Evolutionary conservation across 176 grass and related monocot species (phyloP).

Genomic region (Musa acuminata): DNA sequence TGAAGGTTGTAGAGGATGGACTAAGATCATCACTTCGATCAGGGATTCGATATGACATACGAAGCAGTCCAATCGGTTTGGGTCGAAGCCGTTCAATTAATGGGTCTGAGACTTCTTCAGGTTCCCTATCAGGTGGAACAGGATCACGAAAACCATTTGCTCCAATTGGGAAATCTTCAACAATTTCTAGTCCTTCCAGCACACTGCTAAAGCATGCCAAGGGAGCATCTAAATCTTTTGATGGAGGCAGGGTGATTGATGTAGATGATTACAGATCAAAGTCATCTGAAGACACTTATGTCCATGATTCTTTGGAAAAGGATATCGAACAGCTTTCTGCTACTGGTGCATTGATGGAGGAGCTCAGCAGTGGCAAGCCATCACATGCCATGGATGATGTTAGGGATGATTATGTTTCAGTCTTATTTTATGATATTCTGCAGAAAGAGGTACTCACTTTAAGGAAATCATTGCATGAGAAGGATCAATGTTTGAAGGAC

Average conservation of each 20-base stretch:
- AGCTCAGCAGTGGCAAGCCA: neutral
- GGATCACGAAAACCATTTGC: slow-evolving; percentile 8
- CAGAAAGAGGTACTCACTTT: slow-evolving; percentile 18
- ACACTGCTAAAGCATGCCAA: slow-evolving; percentile 7
- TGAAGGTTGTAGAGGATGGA: slow-evolving; percentile 28
- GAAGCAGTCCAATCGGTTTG: slow-evolving; percentile 7
- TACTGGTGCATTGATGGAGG: neutral
- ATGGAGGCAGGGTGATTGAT: slow-evolving; percentile 1
- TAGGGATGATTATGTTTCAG: slow-evolving; percentile 18
- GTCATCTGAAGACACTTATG: slow-evolving; percentile 3
- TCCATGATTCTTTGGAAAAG: slow-evolving; percentile 1
- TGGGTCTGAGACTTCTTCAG: slow-evolving; percentile 17
- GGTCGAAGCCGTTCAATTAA: slow-evolving; percentile 15
- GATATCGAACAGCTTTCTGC: slow-evolving; percentile 17
- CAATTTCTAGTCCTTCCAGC: neutral
- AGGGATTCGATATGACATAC: slow-evolving; percentile 12
- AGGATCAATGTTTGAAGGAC: slow-evolving; percentile 14
- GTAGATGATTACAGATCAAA: slow-evolving; percentile 9
- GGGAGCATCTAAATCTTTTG: slow-evolving; percentile 16
- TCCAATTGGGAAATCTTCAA: slow-evolving; percentile 16
- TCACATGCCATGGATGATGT: neutral
- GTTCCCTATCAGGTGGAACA: neutral
- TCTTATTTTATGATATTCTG: slow-evolving; percentile 20
- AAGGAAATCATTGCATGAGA: slow-evolving; percentile 19
- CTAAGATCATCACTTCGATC: slow-evolving; percentile 22